These are phyloP conservation scores for Ceratonia siliqua DNA, from an alignment of 306 rosid genomes.

Conservation along the genomic window DNA sequence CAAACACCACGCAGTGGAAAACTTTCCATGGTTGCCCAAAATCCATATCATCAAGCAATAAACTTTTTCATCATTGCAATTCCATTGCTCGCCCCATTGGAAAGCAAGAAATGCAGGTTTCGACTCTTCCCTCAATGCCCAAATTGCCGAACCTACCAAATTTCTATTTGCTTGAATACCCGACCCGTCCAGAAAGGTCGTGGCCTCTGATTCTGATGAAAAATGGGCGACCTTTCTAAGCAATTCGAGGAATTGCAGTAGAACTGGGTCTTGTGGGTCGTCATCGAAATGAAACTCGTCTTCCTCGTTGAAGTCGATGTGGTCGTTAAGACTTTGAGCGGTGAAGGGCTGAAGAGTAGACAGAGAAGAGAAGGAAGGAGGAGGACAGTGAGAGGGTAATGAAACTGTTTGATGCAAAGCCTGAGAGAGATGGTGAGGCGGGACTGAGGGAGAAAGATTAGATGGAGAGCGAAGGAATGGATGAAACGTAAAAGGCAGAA, in stretches of 20 bases:
- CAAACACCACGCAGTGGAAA: constrained; percentile 81
- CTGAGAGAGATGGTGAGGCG: constrained; percentile 37
- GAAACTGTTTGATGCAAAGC: constrained; percentile 64
- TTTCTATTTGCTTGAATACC: constrained; percentile 44
- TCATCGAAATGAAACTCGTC: constrained; percentile 29
- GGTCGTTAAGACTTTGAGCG: constrained; percentile 23
- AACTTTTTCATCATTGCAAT: constrained; percentile 60
- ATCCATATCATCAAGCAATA: constrained; percentile 80
- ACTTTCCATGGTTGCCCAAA: constrained; percentile 68
- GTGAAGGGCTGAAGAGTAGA: constrained; percentile 39
- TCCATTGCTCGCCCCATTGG: constrained; percentile 62
- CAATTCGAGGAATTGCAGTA: constrained; percentile 50
- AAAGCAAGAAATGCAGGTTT: constrained; percentile 62
- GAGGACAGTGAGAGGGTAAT: constrained; percentile 28
- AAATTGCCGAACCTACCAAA: constrained; percentile 57
- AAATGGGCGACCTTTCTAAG: constrained; percentile 35
- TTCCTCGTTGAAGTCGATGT: constrained; percentile 30
- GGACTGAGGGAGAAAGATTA: not conserved
- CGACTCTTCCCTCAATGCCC: constrained; percentile 75
- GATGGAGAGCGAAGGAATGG: not conserved
- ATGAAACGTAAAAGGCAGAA: constrained; percentile 6
- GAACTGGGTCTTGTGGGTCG: constrained; percentile 36
- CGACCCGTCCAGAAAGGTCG: constrained; percentile 45
- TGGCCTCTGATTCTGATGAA: constrained; percentile 59
- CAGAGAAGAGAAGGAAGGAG: constrained; percentile 27